Evolutionary conservation across 1,284 basidiomycete species (phyloP).

Genomic region (Malassezia furfur): DNA sequence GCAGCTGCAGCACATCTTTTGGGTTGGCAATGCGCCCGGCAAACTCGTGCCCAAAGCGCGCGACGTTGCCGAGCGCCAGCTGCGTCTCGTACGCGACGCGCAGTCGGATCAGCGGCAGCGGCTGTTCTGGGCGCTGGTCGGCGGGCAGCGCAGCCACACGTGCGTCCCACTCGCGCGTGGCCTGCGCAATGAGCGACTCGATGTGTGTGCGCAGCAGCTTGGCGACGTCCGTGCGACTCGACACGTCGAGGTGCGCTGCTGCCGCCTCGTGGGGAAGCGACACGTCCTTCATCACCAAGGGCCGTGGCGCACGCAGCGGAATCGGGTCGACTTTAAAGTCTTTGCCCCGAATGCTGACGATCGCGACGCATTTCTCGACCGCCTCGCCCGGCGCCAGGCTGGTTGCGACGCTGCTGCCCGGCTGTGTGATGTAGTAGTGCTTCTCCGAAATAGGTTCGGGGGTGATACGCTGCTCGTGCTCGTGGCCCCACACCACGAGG

Average conservation of each 20-base stretch:
- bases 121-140: conserved; percentile 19
- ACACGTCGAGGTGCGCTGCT: conserved; percentile 19
- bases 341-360: conserved; percentile 58
- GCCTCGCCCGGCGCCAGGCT: conserved; percentile 51
- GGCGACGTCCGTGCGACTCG: conserved; percentile 26
- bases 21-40: conserved; percentile 85
- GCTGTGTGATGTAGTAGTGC: conserved; percentile 82
- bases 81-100: conserved; percentile 50
- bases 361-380: conserved; percentile 30
- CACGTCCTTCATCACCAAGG: conserved; percentile 84
- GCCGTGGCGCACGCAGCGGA: conserved; percentile 78
- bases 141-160: conserved; percentile 54
- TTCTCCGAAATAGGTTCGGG: conserved; percentile 86
- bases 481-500: conserved; percentile 94
- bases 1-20: conserved; percentile 69
- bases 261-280: conserved; percentile 58
- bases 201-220: conserved; percentile 30
- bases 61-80: conserved; percentile 59
- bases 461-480: conserved; percentile 87
- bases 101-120: conserved; percentile 73
- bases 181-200: conserved; percentile 60
- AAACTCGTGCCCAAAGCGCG: conserved; percentile 93
- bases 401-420: conserved; percentile 89
- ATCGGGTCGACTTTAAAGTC: conserved; percentile 77
- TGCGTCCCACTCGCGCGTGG: conserved; percentile 67